Conservation (phyloP, 2,329 filamentous ascomycete genomes). For the Arthrobotrys conoides region DNA sequence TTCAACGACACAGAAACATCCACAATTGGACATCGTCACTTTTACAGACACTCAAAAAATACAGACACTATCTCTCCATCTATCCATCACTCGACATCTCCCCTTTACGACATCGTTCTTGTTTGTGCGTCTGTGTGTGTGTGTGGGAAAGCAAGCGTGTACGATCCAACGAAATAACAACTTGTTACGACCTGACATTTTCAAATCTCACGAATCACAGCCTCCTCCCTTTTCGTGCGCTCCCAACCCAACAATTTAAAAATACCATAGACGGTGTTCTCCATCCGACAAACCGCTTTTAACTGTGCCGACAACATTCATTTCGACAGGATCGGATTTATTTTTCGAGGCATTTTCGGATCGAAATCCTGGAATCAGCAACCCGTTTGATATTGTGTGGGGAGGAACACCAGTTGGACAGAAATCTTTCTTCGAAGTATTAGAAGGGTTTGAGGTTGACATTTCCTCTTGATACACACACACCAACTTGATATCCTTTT, state of each 20-base stretch:
- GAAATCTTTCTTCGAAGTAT: constrained; percentile 20
- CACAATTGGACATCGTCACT: constrained; percentile 14
- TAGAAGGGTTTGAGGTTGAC: constrained; percentile 28
- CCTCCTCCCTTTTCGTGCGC: constrained; percentile 40
- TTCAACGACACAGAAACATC: constrained; percentile 11
- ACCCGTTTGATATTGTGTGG: constrained; percentile 21
- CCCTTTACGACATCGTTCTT: constrained; percentile 16
- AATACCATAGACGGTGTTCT: constrained; percentile 38
- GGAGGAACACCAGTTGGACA: constrained; percentile 21
- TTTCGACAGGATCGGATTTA: constrained; percentile 14
- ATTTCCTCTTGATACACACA: constrained; percentile 32
- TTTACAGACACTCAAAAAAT: background rate
- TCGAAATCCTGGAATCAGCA: constrained; percentile 34
- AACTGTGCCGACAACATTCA: constrained; percentile 26
- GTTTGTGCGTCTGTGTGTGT: background rate
- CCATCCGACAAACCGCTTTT: constrained; percentile 39
- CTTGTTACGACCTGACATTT: constrained; percentile 3
- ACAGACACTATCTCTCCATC: background rate
- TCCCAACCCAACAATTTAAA: constrained; percentile 10
- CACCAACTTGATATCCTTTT: constrained; percentile 20
- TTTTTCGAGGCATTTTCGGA: constrained; percentile 28
- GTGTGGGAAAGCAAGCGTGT: background rate
- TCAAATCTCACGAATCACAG: constrained; percentile 25
- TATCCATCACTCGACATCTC: background rate
- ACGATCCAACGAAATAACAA: constrained; percentile 27